Base-by-base conservation (phyloP, 2,329 filamentous ascomycete genomes). In the Cladosporium sp. region DNA sequence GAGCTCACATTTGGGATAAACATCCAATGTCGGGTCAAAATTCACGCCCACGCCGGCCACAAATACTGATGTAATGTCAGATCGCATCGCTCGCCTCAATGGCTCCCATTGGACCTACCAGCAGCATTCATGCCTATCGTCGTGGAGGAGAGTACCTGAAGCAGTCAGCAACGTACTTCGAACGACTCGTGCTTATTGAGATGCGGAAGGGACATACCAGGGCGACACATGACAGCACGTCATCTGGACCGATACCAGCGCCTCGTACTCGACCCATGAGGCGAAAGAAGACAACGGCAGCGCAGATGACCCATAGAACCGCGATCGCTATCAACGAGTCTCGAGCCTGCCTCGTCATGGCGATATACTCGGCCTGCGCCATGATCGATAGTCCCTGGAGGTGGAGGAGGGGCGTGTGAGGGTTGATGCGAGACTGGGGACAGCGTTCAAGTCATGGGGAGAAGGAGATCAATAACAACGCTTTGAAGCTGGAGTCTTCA, bases 121-220 rank as follows among this genome's bases (percentile, higher is more conserved):
- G 32, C 49, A 21, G 60, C 60, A 56, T 23, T 34, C 49, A 63
- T 46, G 5, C 60, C 60, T 63, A 63, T 63, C 23, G 60, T 63
- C 6, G 60, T 30, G 18, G 34, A 56, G 0, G 60, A 43, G 5
- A 63, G 32, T 23, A 56, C 13, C 60, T 63, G 25, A 16, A 23
- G 10, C 30, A 16, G 30, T 61, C 32, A 49, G 58, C n/a, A 59
- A 30, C n/a, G 21, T 23, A 34, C 3, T 23, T 57, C 18, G 7
- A 32, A 54, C 25, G 26, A n/a, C 4, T n/a, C n/a, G n/a, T n/a
- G n/a, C n/a, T n/a, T n/a, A 54, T 28, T 10, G 18, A 5, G 21
- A 13, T 32, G 26, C 8, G 21, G 3, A 10, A 3, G 8, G 8
- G 14, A 25, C 60, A 28, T 43, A 63, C 60, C 34, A 63, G n/a